Evolutionary conservation across 306 rosid species (phyloP).

Genomic region (Citrullus amarus): DNA sequence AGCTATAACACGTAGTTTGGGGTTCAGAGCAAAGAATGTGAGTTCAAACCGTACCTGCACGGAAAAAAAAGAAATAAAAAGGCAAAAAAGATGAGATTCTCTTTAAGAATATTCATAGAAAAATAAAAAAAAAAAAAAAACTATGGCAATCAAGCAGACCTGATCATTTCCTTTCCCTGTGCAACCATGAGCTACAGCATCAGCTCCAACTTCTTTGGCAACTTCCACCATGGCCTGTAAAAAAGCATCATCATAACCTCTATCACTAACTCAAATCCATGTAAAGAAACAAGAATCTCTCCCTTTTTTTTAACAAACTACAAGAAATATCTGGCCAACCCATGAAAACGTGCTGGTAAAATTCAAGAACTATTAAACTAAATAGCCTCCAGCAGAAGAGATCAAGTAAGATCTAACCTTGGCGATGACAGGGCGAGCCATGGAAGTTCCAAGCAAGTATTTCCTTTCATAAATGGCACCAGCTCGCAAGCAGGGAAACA

Average conservation of each 20-base stretch:
- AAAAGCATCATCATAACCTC: neutral
- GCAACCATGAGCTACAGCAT: slow-evolving; percentile 96
- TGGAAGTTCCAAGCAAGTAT: slow-evolving; percentile 89
- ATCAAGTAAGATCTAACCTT: slow-evolving; percentile 21
- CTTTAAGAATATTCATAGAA: slow-evolving; percentile 6
- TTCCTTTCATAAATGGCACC: slow-evolving; percentile 95
- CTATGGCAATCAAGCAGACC: slow-evolving; percentile 28
- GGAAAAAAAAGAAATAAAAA: neutral
- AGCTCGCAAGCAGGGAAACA: slow-evolving; percentile 84
- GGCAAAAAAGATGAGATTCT: neutral
- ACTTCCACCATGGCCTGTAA: slow-evolving; percentile 90
- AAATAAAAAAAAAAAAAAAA: neutral
- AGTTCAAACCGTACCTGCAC: slow-evolving; percentile 87
- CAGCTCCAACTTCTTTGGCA: slow-evolving; percentile 94
- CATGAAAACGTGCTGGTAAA: neutral
- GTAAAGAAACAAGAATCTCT: neutral
- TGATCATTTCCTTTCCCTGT: slow-evolving; percentile 98
- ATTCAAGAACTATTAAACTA: neutral
- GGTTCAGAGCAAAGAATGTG: slow-evolving; percentile 89
- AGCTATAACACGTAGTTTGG: slow-evolving; percentile 82
- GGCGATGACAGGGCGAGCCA: slow-evolving; percentile 95
- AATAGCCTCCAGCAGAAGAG: neutral
- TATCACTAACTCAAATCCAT: neutral
- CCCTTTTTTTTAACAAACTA: neutral
- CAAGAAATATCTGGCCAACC: neutral